phyloP scores from a whole-genome alignment of 139 green algal species.

The Chlorella ohadii region DNA sequence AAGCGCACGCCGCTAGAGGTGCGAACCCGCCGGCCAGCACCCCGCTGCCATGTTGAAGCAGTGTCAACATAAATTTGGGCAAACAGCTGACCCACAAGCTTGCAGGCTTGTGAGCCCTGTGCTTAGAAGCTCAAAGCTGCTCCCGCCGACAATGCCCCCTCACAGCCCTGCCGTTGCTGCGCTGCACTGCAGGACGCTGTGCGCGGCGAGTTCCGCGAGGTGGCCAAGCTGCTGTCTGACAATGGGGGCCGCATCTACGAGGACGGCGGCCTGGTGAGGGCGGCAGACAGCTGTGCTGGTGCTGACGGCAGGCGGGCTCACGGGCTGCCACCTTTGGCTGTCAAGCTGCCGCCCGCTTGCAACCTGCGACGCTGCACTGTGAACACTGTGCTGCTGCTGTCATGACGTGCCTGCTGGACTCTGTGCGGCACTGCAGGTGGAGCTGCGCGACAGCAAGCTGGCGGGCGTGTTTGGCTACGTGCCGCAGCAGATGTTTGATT shows the following conservation, averaged over 20 bases:
- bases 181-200: constrained; percentile 78
- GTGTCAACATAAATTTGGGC: no score
- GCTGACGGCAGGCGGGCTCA: no score
- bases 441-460: constrained; percentile 65
- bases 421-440: constrained; percentile 46
- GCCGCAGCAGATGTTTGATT: constrained; percentile 62
- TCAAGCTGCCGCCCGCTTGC: background rate
- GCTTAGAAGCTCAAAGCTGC: no score
- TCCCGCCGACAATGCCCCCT: no score
- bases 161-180: no score
- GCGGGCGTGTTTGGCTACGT: constrained; percentile 65
- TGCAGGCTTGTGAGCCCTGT: no score
- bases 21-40: background rate
- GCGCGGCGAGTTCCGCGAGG: constrained; percentile 78
- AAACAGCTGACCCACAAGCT: no score
- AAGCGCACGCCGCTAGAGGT: constrained; percentile 90
- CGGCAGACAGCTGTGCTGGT: no score
- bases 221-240: constrained; percentile 77
- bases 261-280: constrained; percentile 57
- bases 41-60: no score
- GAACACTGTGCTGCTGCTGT: background rate
- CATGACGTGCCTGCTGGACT: background rate
- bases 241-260: constrained; percentile 72
- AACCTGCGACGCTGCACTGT: background rate
- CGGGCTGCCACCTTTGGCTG: no score